Evolutionary conservation across 2,329 filamentous ascomycete species (phyloP).

Genomic region (Venturia aucupariae): DNA sequence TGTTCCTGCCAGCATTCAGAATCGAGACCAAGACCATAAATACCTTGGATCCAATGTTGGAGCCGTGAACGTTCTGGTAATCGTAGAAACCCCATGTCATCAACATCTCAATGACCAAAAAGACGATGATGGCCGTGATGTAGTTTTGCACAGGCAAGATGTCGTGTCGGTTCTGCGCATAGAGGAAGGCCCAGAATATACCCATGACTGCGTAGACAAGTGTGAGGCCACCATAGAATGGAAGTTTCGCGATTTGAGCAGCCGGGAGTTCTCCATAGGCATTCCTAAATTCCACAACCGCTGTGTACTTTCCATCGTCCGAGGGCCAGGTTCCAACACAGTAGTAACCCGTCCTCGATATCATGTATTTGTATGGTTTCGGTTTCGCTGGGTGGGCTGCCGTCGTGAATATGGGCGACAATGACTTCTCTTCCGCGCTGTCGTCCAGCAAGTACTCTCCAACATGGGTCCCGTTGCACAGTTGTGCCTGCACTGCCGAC

Average conservation of each 20-base stretch:
- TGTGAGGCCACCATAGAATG: conserved; percentile 91
- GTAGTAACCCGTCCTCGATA: conserved; percentile 91
- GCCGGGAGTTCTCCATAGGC: conserved; percentile 93
- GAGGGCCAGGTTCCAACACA: conserved; percentile 76
- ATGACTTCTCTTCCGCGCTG: conserved; percentile 64
- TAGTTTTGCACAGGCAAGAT: conserved; percentile 98
- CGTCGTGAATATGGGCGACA: conserved; percentile 64
- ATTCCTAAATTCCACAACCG: conserved; percentile 85
- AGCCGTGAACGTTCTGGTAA: conserved; percentile 83
- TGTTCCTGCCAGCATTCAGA: conserved; percentile 87
- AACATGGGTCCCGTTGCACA: conserved; percentile 68
- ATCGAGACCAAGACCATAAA: conserved; percentile 87
- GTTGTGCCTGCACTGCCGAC: conserved; percentile 54
- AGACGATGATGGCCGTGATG: conserved; percentile 92
- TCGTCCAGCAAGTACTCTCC: conserved; percentile 75
- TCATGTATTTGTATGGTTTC: conserved; percentile 65
- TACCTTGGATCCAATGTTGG: conserved; percentile 72
- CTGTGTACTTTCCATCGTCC: conserved; percentile 58
- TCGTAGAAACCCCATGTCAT: conserved; percentile 99
- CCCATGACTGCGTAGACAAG: conserved; percentile 86
- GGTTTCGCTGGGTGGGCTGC: conserved; percentile 75
- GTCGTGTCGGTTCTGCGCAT: conserved; percentile 87
- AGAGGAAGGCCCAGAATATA: conserved; percentile 87
- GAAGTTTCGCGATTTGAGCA: conserved; percentile 91
- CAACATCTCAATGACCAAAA: conserved; percentile 90